These are phyloP conservation scores for Physcomitrium patens DNA, from an alignment of 225 moss, liverwort and hornwort genomes.

Conservation along the genomic window DNA sequence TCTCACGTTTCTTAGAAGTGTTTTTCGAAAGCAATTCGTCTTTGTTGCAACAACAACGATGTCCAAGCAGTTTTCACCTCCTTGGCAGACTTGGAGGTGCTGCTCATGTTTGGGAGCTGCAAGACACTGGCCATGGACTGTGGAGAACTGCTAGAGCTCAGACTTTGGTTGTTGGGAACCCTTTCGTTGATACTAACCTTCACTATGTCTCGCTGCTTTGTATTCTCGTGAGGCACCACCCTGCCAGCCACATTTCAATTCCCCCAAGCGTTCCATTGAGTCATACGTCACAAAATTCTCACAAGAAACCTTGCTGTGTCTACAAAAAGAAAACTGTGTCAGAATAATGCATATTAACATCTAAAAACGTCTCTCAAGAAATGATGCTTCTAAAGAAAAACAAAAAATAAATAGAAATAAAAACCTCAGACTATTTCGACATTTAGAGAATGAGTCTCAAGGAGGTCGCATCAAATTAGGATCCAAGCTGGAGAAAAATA, in stretches of 20 bases:
- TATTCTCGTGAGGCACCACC: conserved; percentile 53
- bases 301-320: too few relatives aligned
- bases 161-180: conserved; percentile 50
- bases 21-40: neutral
- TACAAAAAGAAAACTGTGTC: too few relatives aligned
- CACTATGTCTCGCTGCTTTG: conserved; percentile 65
- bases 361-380: too few relatives aligned
- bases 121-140: conserved; percentile 66
- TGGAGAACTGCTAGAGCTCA: conserved; percentile 68
- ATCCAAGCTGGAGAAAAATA: neutral
- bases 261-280: neutral
- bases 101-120: conserved; percentile 60
- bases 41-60: neutral
- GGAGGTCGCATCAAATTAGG: neutral
- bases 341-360: too few relatives aligned
- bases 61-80: conserved; percentile 32
- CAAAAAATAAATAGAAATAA: too few relatives aligned
- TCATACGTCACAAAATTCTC: too few relatives aligned
- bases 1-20: neutral
- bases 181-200: conserved; percentile 73
- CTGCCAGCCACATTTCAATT: conserved; percentile 33
- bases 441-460: neutral
- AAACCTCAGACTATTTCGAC: neutral
- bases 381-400: too few relatives aligned
- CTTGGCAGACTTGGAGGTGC: conserved; percentile 42